Evolutionary conservation across 495 filamentous ascomycete species (phyloP).

Genomic region (Oleoguttula mirabilis): DNA sequence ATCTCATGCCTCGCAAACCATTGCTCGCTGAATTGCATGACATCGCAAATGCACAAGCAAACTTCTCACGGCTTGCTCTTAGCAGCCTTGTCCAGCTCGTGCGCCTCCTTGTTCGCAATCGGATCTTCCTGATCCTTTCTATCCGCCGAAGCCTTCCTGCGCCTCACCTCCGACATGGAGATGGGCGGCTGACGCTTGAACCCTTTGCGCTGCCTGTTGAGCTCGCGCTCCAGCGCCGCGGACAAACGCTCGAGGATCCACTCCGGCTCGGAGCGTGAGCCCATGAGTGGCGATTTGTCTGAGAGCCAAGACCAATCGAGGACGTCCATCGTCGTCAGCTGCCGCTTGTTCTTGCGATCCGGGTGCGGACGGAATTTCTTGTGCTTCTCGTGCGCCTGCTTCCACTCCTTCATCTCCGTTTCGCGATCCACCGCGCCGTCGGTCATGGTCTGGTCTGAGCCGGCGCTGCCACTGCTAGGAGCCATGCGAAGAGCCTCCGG

Average conservation of each 20-base stretch:
- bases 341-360: constrained; percentile 22
- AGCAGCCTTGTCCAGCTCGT: background rate
- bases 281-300: constrained; percentile 58
- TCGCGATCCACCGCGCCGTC: constrained; percentile 7
- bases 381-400: background rate
- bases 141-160: background rate
- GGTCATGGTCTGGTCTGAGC: constrained; percentile 9
- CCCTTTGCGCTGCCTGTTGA: constrained; percentile 24
- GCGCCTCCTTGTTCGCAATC: background rate
- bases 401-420: constrained; percentile 9
- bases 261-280: constrained; percentile 58
- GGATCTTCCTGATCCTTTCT: background rate
- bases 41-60: background rate
- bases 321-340: constrained; percentile 18
- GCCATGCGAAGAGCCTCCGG: constrained; percentile 7
- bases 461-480: background rate
- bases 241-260: constrained; percentile 68
- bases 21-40: constrained; percentile 5
- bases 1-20: too few species aligned
- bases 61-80: background rate
- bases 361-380: constrained; percentile 3
- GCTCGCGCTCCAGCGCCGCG: constrained; percentile 51
- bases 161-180: constrained; percentile 6
- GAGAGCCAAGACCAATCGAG: constrained; percentile 68
- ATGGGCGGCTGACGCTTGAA: constrained; percentile 16